Evolutionary conservation across 345 rosid species (phyloP), one percentile per base, ranked within the genome.

Genomic region (Citrus mangshanensis): DNA sequence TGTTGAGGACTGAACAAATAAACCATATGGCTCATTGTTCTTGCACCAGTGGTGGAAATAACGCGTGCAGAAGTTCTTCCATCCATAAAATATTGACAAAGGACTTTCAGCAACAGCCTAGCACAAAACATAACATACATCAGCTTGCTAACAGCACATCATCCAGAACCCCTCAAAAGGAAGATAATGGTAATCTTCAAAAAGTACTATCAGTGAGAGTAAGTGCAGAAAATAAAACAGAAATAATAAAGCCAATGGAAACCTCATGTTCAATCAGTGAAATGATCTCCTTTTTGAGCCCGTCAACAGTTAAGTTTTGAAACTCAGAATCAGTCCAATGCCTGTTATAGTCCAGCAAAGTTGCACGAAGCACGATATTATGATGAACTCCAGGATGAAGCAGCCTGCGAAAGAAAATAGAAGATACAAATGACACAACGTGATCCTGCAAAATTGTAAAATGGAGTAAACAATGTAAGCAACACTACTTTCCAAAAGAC

Each of bases 21-120:
- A 87, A 54, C 91, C 91, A 72, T 77, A 81, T n/a, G 97, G 91
- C 27, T 86, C 85, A 86, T 96, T 94, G 84, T 83, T 87, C 85
- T 84, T 90, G 88, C 98, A 89, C 99, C 99, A 96, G 74, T 89
- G 79, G 66, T 88, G 86, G 80, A 91, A 89, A 89, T 94, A 96
- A 68, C 90, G 85, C 14, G 82, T 63, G 81, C 93, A 92, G 83
- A 96, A 91, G 77, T 68, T 85, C 84, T 87, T 93, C 99, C 99
- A 96, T 70, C 89, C 84, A 83, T 79, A 86, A 82, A 89, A 88
- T 30, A 87, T 76, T 55, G 94, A 83, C 72, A 81, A 75, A 56
- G 89, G 85, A 81, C 87, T 88, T 72, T 85, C 91, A 74, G 82
- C 79, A 63, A 83, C 81, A 86, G 87, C 95, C 98, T 96, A 87